Base-by-base conservation (phyloP, 179 eudicot species). In the Spinacia oleracea region DNA sequence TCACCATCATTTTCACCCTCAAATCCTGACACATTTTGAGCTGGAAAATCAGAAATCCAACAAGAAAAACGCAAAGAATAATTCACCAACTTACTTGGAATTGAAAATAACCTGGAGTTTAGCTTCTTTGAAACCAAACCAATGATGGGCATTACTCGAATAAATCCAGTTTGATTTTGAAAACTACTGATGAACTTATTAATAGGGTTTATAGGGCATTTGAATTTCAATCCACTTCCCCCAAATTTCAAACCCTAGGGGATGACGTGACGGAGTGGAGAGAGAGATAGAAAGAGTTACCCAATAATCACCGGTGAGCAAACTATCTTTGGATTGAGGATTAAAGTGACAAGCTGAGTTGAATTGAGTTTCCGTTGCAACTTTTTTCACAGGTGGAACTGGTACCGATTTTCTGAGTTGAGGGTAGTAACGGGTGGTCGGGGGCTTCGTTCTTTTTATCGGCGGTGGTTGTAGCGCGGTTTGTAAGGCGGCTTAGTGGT, bases 121-220 rank as follows among this genome's bases (percentile, higher is more conserved):
- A 75, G 70, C 46, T 43, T 71, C 59, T 78, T 78, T 71, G 77
- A 23, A 48, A 38, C 14, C 16, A 20, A 78, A 70, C 53, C 63
- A 53, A 34, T 73, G 72, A 63, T 72, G 82, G 66, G 79, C 84
- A 84, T 84, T 16, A 84, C 82, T 80, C 58, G 76, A 5, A 76
- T 9, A 50, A 56, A 21, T 63, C 59, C 55, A 16, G 43, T 10
- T 16, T 31, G 29, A 15, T 12, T 43, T 15, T 40, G 55, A 35
- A 8, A 43, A 2, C 14, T 15, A 66, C 23, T 11, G 34, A 69
- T 23, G 32, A 34, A 65, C 4, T 65, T 34, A 34, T 11, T 15
- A 65, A 29, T 1, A 11, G 20, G 27, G 60, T n/a, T 59, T 14
- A 59, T 23, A 2, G 5, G 1, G 29, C 15, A 59, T 59, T 59